Base-by-base conservation (phyloP, 345 rosid genomes). In the Dimocarpus longan region DNA sequence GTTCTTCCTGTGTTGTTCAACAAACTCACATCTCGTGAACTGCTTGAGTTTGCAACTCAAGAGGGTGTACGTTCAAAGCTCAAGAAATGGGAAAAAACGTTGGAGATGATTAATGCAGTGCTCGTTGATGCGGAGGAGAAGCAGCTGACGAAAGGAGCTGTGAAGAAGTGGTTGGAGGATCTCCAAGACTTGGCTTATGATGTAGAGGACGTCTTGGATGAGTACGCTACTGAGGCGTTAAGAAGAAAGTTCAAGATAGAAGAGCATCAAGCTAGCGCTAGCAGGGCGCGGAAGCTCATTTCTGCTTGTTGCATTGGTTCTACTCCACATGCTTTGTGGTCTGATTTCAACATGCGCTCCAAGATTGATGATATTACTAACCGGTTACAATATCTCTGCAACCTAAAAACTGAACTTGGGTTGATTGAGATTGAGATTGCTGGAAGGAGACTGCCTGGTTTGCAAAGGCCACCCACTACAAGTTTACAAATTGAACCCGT, bases 141-240 rank as follows among this genome's bases (percentile, higher is more conserved):
- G 65, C 65, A 54, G 8, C n/a, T 54, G 44, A 54, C 1, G 46
- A 21, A 56, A 8, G 0, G 7, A 21, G 46, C 75, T 10, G 75
- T 71, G 64, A 71, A 71, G 19, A n/a, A 37, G 1, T 72, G 76
- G 76, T 24, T 72, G 0, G 76, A 72, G 6, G 37, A 57, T 3
- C 76, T 72, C 19, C 76, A 5, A n/a, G 48, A 72, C 52, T 18
- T 73, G 50, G 50, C 76, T 19, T 72, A 72, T 39, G 74, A 71
- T 18, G 74, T 16, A 37, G 74, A 71, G 74, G 74, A 52, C 63
- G 52, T 71, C n/a, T 60, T 72, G 5, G 76, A 72, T 72, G 76
- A 37, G 32, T 72, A 54, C 28, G 50, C 66, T 2, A 72, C 76
- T 3, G 16, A 72, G 6, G 76, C 65, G 5, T 72, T 72, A 32